phyloP scores from a whole-genome alignment of 306 rosid species.

The Acacia acuminata region DNA sequence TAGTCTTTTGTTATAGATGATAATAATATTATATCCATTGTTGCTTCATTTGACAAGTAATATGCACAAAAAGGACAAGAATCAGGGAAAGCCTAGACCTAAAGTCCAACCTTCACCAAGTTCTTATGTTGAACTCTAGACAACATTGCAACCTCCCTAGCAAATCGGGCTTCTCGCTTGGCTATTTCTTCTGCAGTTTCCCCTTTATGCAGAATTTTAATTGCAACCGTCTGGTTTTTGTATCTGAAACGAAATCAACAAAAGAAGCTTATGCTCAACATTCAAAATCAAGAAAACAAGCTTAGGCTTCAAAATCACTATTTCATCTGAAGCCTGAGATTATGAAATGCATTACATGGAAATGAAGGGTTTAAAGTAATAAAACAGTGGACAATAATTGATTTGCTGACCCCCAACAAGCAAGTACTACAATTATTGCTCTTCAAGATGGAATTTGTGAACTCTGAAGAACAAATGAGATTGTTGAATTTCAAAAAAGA shows the following conservation, averaged over 20 bases:
- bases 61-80: conserved; percentile 25
- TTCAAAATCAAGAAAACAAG: too few species aligned
- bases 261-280: neutral
- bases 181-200: conserved; percentile 73
- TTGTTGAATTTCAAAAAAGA: conserved; percentile 8
- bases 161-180: conserved; percentile 79
- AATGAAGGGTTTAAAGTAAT: conserved; percentile 7
- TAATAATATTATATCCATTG: neutral
- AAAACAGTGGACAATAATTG: conserved; percentile 11
- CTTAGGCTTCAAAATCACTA: conserved; percentile 11
- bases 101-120: conserved; percentile 76
- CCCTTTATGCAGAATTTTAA: conserved; percentile 80
- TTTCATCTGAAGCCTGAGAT: conserved; percentile 8
- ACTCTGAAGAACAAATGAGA: conserved; percentile 21
- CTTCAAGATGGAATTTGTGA: conserved; percentile 27
- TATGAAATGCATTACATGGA: conserved; percentile 2
- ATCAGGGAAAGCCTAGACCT: conserved; percentile 27
- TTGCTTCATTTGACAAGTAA: conserved; percentile 24
- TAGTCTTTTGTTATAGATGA: neutral
- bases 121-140: conserved; percentile 92
- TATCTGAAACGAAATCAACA: conserved; percentile 54
- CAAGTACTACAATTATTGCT: conserved; percentile 26
- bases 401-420: conserved; percentile 1
- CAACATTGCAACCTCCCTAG: conserved; percentile 90
- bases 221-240: conserved; percentile 83